Conservation (phyloP, 345 rosid species). For the Arabidopsis arenosa region DNA sequence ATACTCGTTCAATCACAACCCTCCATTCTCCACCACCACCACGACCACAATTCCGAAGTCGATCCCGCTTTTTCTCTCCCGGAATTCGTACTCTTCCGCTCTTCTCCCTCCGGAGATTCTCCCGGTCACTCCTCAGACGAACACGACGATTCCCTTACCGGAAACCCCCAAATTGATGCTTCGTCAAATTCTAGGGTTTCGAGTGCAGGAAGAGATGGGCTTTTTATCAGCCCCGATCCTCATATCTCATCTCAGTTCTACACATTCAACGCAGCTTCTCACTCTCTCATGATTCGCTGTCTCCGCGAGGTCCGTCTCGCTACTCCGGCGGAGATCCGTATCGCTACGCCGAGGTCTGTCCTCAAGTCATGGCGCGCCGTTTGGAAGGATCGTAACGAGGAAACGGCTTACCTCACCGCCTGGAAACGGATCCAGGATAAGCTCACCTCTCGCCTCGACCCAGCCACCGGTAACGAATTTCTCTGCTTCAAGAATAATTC, state of each 20-base stretch:
- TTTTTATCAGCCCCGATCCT: slow-evolving; percentile 75
- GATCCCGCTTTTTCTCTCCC: slow-evolving; percentile 63
- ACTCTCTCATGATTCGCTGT: slow-evolving; percentile 92
- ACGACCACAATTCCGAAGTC: slow-evolving; percentile 48
- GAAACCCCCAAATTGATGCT: slow-evolving; percentile 30
- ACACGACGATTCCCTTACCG: slow-evolving; percentile 49
- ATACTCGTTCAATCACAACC: slow-evolving; percentile 59
- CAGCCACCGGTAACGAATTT: slow-evolving; percentile 71
- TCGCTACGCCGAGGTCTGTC: slow-evolving; percentile 76
- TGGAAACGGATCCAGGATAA: slow-evolving; percentile 99
- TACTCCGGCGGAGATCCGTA: slow-evolving; percentile 87
- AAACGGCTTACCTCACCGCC: slow-evolving; percentile 94
- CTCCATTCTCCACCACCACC: slow-evolving; percentile 46
- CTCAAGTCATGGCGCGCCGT: slow-evolving; percentile 94
- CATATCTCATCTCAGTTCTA: slow-evolving; percentile 94
- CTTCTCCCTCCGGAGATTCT: slow-evolving; percentile 68
- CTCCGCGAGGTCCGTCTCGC: slow-evolving; percentile 86
- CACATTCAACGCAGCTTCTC: slow-evolving; percentile 94
- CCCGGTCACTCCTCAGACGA: slow-evolving; percentile 62
- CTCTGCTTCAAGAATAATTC: slow-evolving; percentile 92
- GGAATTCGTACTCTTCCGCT: slow-evolving; percentile 78
- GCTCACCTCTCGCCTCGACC: slow-evolving; percentile 76
- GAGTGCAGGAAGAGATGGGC: slow-evolving; percentile 30
- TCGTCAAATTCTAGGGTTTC: slow-evolving; percentile 49
- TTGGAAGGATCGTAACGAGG: slow-evolving; percentile 98